These are phyloP conservation scores for Arxiozyma telluris DNA, from an alignment of 1,139 yeast genomes.

Conservation along the genomic window DNA sequence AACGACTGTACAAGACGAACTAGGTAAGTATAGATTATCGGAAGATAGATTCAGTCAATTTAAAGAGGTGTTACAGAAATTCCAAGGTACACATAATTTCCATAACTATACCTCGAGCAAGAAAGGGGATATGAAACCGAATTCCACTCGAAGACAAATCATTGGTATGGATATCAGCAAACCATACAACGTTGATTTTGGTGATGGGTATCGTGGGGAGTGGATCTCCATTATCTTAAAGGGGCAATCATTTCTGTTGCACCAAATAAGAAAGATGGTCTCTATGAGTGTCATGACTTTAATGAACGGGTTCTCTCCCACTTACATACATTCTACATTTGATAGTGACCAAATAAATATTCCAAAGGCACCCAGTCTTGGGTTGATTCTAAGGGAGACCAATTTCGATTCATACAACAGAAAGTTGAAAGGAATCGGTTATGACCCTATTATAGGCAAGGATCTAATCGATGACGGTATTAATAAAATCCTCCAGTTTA, in stretches of 20 bases:
- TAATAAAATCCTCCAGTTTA: conserved; percentile 40
- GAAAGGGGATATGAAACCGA: conserved; percentile 53
- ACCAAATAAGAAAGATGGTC: conserved; percentile 90
- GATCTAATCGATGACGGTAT: conserved; percentile 50
- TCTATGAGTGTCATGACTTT: conserved; percentile 50
- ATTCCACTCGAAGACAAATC: conserved; percentile 62
- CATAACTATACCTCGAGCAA: conserved; percentile 86
- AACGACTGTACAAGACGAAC: background rate
- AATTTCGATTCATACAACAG: conserved; percentile 77
- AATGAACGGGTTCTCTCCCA: conserved; percentile 40
- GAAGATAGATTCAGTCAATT: background rate
- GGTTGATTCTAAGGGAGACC: conserved; percentile 78
- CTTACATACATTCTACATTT: conserved; percentile 68
- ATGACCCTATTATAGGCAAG: conserved; percentile 56
- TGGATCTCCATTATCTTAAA: conserved; percentile 88
- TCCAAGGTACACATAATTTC: conserved; percentile 78
- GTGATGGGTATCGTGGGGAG: conserved; percentile 61
- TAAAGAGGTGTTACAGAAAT: conserved; percentile 33
- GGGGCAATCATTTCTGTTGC: conserved; percentile 94
- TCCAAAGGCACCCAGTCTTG: conserved; percentile 95
- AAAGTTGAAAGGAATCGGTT: conserved; percentile 61
- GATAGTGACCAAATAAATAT: conserved; percentile 63
- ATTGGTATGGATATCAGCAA: conserved; percentile 59
- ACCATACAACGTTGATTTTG: conserved; percentile 59
- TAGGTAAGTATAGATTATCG: background rate